phyloP scores from a whole-genome alignment of 768 basidiomycete species.

The Rhodotorula babjevae region DNA sequence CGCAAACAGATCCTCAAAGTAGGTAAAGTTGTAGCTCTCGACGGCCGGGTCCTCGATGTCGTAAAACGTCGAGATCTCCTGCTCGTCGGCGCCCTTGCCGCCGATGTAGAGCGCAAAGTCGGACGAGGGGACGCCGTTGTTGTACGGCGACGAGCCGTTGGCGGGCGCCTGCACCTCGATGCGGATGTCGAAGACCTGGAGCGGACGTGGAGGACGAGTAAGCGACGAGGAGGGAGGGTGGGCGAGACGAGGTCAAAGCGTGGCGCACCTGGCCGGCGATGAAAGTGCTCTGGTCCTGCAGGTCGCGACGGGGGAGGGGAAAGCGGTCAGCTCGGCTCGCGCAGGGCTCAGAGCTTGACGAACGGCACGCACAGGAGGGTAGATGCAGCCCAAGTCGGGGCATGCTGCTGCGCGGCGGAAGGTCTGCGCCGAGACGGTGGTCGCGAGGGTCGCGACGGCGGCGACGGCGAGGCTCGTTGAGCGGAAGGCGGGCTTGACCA shows the following conservation, averaged over 20 bases:
- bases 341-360: not conserved
- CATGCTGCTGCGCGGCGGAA: constrained; percentile 32
- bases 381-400: constrained; percentile 38
- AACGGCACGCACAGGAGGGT: constrained; percentile 32
- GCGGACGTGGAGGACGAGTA: not conserved
- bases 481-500: constrained; percentile 1
- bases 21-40: constrained; percentile 25
- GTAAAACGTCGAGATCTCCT: constrained; percentile 44
- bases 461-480: not conserved
- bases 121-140: constrained; percentile 45
- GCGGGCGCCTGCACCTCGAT: constrained; percentile 48
- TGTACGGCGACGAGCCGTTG: constrained; percentile 49
- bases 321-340: not conserved
- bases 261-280: constrained; percentile 21
- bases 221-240: not conserved
- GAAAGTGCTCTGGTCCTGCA: constrained; percentile 28
- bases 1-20: constrained; percentile 45
- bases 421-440: constrained; percentile 22
- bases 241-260: constrained; percentile 18
- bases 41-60: constrained; percentile 39
- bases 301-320: not conserved
- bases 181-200: constrained; percentile 44
- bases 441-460: constrained; percentile 4
- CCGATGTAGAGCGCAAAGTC: constrained; percentile 46
- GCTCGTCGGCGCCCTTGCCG: constrained; percentile 34